A percentile compares a stretch with the other conserved stretches of the same genome.
Evolutionary conservation across 2,329 filamentous ascomycete genomes (phyloP).

Genomic region (Taxawa tesnikishii): DNA sequence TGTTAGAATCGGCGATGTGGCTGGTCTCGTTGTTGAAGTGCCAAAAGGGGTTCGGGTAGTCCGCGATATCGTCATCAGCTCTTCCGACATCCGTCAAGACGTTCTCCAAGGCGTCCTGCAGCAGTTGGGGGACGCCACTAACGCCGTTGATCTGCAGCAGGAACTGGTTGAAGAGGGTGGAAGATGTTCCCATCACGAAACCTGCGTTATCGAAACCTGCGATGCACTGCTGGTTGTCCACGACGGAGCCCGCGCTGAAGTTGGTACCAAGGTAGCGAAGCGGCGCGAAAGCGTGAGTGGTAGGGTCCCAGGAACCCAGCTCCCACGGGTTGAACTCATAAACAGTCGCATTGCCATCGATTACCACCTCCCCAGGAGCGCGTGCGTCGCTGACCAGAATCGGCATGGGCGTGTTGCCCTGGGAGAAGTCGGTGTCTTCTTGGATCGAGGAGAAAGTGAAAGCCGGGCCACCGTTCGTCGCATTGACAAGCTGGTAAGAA

Average conservation of each 20-base stretch:
- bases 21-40: constrained; percentile 49
- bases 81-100: constrained; percentile 44
- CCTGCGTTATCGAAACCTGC: constrained; percentile 72
- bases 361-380: constrained; percentile 45
- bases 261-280: constrained; percentile 60
- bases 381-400: constrained; percentile 60
- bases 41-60: constrained; percentile 70
- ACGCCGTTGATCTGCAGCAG: constrained; percentile 50
- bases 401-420: constrained; percentile 57
- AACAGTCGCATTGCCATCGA: constrained; percentile 62
- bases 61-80: constrained; percentile 58
- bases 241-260: constrained; percentile 48
- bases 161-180: constrained; percentile 71
- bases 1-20: constrained; percentile 36
- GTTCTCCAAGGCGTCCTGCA: constrained; percentile 10
- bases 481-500: constrained; percentile 76
- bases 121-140: constrained; percentile 29
- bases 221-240: constrained; percentile 48
- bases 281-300: constrained; percentile 58
- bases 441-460: constrained; percentile 78
- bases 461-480: constrained; percentile 56
- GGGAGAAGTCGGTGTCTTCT: constrained; percentile 46
- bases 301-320: constrained; percentile 65
- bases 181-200: constrained; percentile 77
- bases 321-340: constrained; percentile 73